Evolutionary conservation across 73 alveolate genomes (phyloP), one percentile per base, ranked within the genome.

Genomic region (Paramecium sonneborni): DNA sequence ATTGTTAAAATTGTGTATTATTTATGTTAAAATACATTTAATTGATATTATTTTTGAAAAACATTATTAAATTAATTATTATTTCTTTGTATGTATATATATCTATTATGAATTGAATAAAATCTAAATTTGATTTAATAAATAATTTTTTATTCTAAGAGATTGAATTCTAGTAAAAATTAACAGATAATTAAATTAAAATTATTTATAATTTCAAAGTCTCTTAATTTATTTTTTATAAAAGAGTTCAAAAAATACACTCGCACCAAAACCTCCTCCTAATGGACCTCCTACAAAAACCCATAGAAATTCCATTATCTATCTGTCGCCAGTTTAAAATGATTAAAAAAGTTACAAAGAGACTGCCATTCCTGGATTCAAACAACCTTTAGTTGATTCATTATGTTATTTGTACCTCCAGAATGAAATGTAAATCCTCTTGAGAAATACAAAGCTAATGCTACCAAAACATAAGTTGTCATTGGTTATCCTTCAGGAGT

Each of bases 321-420:
- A 38, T 21, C 90, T 79, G 9, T 79, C 90, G 14, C 90, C 90
- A 41, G 69, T 79, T 46, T 46, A 24, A 46, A 79, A 79, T 38
- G 76, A 23, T 43, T 39, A 39, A 44, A 79, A 79, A 7, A 79
- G 55, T 18, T 38, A 20, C 43, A 79, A 79, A 2, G 90, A 79
- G 14, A 79, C 90, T 37, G 90, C 90, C 90, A 79, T 79, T 21
- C 90, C 90, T 5, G 90, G 90, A 26, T 79, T 79, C 28, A 79
- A 24, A 41, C 90, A 79, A 24, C 90, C 90, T 79, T 37, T 23
- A 41, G 39, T 37, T 5, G 26, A 79, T 79, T 43, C 26, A 24
- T 10, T n/a, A 24, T 43, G 11, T 74, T 15, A 35, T n/a, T 35
- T 30, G 34, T 39, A 79, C 90, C 90, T 79, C 90, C 90, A 24